Evolutionary conservation across 306 rosid species (phyloP), one percentile per base, ranked within the genome.

Genomic region (Fragaria nilgerrensis): DNA sequence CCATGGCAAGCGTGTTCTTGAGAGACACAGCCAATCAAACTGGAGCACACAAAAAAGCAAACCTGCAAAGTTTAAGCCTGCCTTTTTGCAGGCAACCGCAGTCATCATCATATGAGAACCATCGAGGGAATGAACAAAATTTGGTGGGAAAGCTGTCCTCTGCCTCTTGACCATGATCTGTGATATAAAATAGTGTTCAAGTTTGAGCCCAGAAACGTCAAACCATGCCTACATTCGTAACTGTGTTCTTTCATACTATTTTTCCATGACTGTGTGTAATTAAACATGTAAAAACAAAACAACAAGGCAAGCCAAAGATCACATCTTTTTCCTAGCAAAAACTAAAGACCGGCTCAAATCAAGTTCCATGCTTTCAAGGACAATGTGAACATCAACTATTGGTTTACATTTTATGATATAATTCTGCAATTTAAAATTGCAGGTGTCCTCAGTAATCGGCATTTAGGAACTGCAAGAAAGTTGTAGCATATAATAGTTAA

Each of bases 51-150:
- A 63, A 78, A 78, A 83, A 65, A 34, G 5, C 37, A 61, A 70
- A 94, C 98, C 98, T 80, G 98, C 98, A 83, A 94, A 94, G 82
- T 77, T 87, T 73, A 94, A 76, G 80, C 96, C 95, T 50, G 88
- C 93, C 67, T 70, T 85, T 82, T 86, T 85, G 88, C 98, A 90
- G 84, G 96, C 92, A 80, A 87, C 81, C n/a, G 98, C 97, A n/a
- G 98, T 94, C 98, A 92, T 94, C 98, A 94, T 94, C 98, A 94
- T 94, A 85, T 94, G 98, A 82, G 98, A 89, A 73, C 97, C 91
- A 80, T 94, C 98, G 0, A 94, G 98, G 56, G 98, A 94, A 85
- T 94, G 98, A 80, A 94, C 93, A 86, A 94, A 92, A 80, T 94
- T 94, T 58, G 98, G 98, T 5, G 98, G 98, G 78, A 94, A 94